Evolutionary conservation across 2,329 filamentous ascomycete genomes (phyloP), one percentile per base, ranked within the genome.

Genomic region (Ophiognomonia clavigignenti-juglandacearum): DNA sequence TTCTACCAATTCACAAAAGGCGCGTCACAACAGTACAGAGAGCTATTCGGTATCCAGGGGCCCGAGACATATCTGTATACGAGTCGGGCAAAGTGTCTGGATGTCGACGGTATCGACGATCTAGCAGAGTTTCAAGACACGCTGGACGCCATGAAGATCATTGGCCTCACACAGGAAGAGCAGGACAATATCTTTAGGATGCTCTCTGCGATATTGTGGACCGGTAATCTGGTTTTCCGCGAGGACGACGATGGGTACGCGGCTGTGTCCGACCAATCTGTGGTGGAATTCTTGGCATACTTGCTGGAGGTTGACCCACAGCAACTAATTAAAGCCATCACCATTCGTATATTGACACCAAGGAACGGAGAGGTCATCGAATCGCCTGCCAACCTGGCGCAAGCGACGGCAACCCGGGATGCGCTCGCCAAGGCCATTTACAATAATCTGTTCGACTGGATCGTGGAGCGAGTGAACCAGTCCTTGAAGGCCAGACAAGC

Each of bases 1-100:
- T 98, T 98, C 67, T 98, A 98, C 70, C 93, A 98, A 67, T 96
- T 97, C 67, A 88, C 93, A 39, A 98, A 97, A 70, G 90, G 88
- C 4, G 92, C 92, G 9, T 86, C 90, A n/a, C 77, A 85, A 56
- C 81, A 85, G 50, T 95, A 97, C 67, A 78, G 89, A 64, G 83
- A 93, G 60, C 83, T 75, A n/a, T 96, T 88, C 62, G 93, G 93
- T 42, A 75, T 98, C 18, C 92, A 97, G 64, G 85, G 86, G 57
- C 93, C 93, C 20, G 87, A 95, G 60, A 88, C 90, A 27, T 98
- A 98, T 66, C 71, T 88, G 20, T 98, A 98, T 65, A 96, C 91
- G 14, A 96, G 89, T 67, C 83, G 82, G 56, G 96, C 92, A 50
- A 95, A 96, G 71, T 98, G 93, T 63, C 86, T 88, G 65, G 86